A percentile compares a stretch with the other conserved stretches of the same genome.
These are phyloP conservation scores for Penicillium roqueforti DNA, from an alignment of 495 filamentous ascomycete species.

Conservation along the genomic window DNA sequence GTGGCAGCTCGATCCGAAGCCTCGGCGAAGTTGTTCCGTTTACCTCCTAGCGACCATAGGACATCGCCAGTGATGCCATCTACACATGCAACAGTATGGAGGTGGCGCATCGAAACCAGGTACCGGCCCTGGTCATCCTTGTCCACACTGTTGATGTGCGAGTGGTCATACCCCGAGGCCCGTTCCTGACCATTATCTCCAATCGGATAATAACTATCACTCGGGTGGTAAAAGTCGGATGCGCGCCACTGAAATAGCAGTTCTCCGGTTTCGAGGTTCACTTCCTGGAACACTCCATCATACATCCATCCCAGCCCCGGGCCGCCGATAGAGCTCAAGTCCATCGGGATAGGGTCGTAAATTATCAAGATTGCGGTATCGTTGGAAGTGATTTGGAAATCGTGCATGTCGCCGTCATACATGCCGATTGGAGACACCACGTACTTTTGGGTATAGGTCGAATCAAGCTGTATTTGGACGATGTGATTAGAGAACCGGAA, in stretches of 20 bases:
- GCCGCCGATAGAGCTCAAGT: slow-evolving; percentile 44
- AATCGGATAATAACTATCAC: slow-evolving; percentile 22
- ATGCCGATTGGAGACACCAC: slow-evolving; percentile 34
- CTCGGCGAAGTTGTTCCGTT: slow-evolving; percentile 44
- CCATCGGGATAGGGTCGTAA: slow-evolving; percentile 45
- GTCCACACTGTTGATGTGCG: slow-evolving; percentile 57
- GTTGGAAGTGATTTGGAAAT: slow-evolving; percentile 42
- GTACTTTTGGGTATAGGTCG: slow-evolving; percentile 40
- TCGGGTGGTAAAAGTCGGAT: slow-evolving; percentile 24
- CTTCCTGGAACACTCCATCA: slow-evolving; percentile 42
- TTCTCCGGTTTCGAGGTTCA: slow-evolving; percentile 40
- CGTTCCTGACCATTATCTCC: slow-evolving; percentile 18
- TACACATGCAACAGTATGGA: slow-evolving; percentile 41
- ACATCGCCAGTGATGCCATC: slow-evolving; percentile 49
- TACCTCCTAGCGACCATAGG: slow-evolving; percentile 52
- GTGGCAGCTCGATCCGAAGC: slow-evolving; percentile 39
- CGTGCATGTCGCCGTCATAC: slow-evolving; percentile 40
- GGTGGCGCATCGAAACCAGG: slow-evolving; percentile 52
- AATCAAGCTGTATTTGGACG: slow-evolving; percentile 36
- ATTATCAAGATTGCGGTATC: slow-evolving; percentile 50
- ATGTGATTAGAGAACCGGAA: neutral
- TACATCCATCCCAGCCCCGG: slow-evolving; percentile 42
- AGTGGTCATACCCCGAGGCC: slow-evolving; percentile 41
- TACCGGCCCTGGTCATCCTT: slow-evolving; percentile 51
- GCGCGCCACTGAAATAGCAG: slow-evolving; percentile 43